phyloP scores from a whole-genome alignment of 2,329 filamentous ascomycete genomes.

The Arthrobotrys megalospora region DNA sequence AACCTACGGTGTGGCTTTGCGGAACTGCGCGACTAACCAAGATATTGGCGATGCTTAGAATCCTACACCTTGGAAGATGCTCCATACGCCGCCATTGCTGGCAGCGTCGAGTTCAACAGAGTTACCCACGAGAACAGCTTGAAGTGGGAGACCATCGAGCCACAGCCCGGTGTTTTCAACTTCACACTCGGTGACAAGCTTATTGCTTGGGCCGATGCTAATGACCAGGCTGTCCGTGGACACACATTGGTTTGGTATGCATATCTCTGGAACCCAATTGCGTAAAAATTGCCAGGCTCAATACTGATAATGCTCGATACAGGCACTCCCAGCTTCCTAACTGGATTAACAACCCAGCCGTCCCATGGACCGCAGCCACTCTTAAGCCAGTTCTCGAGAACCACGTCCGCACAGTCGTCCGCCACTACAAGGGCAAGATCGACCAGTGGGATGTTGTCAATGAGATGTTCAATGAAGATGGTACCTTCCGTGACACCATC shows the following conservation, averaged over 20 bases:
- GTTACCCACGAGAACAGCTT: constrained; percentile 62
- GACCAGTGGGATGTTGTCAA: constrained; percentile 78
- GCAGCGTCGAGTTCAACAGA: constrained; percentile 56
- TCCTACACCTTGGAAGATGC: constrained; percentile 54
- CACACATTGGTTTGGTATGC: constrained; percentile 69
- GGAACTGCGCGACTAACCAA: constrained; percentile 32
- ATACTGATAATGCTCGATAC: background rate
- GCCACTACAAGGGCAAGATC: constrained; percentile 75
- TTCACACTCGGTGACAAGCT: constrained; percentile 74
- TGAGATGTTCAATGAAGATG: constrained; percentile 75
- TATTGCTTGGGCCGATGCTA: constrained; percentile 70
- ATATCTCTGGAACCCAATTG: background rate
- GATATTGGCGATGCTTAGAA: constrained; percentile 42
- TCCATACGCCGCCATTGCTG: constrained; percentile 54
- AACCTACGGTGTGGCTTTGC: constrained; percentile 35
- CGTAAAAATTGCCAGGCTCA: constrained; percentile 29
- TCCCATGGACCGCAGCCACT: constrained; percentile 66
- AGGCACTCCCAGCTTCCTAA: constrained; percentile 63
- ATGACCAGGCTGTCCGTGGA: constrained; percentile 74
- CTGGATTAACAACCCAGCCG: constrained; percentile 61
- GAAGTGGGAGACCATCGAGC: constrained; percentile 77
- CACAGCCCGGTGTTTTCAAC: constrained; percentile 73
- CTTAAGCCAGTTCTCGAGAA: constrained; percentile 74
- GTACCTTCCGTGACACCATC: constrained; percentile 71
- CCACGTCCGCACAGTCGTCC: constrained; percentile 74